Conservation (phyloP, 768 basidiomycete species). For the Mycena filopes region DNA sequence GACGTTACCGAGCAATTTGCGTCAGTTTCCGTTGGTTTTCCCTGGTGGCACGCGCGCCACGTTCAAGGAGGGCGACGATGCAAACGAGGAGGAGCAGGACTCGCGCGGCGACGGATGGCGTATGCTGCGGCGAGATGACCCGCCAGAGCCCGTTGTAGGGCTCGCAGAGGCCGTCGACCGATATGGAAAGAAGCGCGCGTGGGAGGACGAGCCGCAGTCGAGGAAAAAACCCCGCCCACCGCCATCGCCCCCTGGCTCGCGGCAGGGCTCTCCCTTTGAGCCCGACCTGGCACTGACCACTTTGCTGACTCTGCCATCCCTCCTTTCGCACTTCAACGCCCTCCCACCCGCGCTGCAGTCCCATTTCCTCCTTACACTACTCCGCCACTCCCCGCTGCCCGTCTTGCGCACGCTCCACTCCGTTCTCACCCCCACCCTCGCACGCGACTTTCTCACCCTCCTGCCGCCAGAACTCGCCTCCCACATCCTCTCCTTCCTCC, state of each 20-base stretch:
- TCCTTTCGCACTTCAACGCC: conserved; percentile 82
- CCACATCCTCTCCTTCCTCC: conserved; percentile 86
- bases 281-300: conserved; percentile 86
- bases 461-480: conserved; percentile 94
- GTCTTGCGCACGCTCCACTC: conserved; percentile 91
- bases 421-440: conserved; percentile 89
- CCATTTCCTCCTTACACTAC: conserved; percentile 90
- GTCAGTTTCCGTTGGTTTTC: conserved; percentile 82
- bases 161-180: conserved; percentile 86
- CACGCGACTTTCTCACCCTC: conserved; percentile 93
- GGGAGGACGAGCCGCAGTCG: conserved; percentile 55
- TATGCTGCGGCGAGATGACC: conserved; percentile 76
- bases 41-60: conserved; percentile 85
- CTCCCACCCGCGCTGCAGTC: conserved; percentile 89
- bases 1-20: conserved; percentile 75
- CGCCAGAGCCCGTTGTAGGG: conserved; percentile 65
- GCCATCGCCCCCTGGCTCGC: conserved; percentile 88
- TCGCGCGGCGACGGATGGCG: conserved; percentile 78
- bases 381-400: conserved; percentile 91
- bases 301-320: conserved; percentile 84
- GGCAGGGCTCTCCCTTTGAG: conserved; percentile 70
- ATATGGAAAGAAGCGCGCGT: conserved; percentile 80
- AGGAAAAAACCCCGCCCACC: conserved; percentile 86
- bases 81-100: conserved; percentile 79
- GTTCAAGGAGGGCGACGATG: conserved; percentile 74